Conservation (phyloP, 2,329 filamentous ascomycete genomes). For the Parascedosporium putredinis region DNA sequence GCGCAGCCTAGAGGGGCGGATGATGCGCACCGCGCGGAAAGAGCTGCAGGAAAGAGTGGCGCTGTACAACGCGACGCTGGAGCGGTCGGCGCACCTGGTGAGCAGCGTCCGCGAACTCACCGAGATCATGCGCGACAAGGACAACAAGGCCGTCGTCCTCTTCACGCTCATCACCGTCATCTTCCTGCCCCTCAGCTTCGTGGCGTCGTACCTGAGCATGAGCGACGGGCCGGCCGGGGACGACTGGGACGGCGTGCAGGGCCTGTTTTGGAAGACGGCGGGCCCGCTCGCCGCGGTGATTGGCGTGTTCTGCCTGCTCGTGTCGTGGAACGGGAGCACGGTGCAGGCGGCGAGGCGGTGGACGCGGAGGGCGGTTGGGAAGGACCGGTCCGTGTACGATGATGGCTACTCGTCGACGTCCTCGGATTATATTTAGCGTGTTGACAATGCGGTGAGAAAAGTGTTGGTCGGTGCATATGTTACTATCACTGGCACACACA, state of each 20-base stretch:
- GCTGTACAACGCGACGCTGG: background rate
- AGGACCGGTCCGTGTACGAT: too few relatives aligned
- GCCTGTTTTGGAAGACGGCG: conserved; percentile 11
- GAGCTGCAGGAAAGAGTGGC: background rate
- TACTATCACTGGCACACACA: too few relatives aligned
- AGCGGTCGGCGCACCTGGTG: background rate
- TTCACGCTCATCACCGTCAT: conserved; percentile 22
- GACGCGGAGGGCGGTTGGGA: too few relatives aligned
- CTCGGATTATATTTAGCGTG: too few relatives aligned
- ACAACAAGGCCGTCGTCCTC: conserved; percentile 19
- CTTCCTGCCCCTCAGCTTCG: conserved; percentile 21
- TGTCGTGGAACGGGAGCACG: too few relatives aligned
- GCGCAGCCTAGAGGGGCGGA: background rate
- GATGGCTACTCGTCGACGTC: too few relatives aligned
- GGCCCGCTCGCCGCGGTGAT: conserved; percentile 10
- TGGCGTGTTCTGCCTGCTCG: conserved; percentile 7
- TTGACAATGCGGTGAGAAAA: too few relatives aligned
- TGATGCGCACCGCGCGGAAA: background rate
- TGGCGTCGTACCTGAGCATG: conserved; percentile 23
- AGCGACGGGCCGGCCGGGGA: conserved; percentile 12
- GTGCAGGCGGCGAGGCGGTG: too few relatives aligned
- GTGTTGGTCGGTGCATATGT: too few relatives aligned
- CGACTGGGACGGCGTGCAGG: conserved; percentile 10
- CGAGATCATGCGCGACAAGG: conserved; percentile 7
- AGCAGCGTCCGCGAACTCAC: background rate